phyloP scores from a whole-genome alignment of 352 stramenopile genomes.

The Pythium myriotylum region DNA sequence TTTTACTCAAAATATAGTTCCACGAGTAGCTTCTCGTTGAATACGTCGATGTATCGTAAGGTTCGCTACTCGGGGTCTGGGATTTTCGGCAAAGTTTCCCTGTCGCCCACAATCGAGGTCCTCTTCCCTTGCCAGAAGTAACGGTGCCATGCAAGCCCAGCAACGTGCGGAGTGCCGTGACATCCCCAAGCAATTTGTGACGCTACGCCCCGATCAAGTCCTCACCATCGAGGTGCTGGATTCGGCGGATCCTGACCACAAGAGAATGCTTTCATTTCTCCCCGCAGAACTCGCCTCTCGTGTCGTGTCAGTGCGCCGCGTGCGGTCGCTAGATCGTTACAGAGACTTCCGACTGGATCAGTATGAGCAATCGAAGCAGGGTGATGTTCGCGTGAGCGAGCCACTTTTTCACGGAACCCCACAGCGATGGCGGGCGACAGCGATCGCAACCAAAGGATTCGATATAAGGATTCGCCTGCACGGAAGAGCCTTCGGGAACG shows the following conservation, averaged over 20 bases:
- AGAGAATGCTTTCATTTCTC: slow-evolving; percentile 1
- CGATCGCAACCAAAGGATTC: slow-evolving; percentile 31
- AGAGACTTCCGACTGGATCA: not conserved
- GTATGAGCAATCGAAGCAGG: not conserved
- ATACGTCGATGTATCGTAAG: too few relatives aligned
- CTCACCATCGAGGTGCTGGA: not conserved
- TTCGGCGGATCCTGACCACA: slow-evolving; percentile 1
- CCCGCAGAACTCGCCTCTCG: not conserved
- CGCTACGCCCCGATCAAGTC: too few relatives aligned
- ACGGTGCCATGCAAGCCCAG: too few relatives aligned
- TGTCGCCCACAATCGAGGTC: not conserved
- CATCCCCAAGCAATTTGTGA: too few relatives aligned
- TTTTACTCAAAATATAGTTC: too few relatives aligned
- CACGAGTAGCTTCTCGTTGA: too few relatives aligned
- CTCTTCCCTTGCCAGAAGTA: not conserved
- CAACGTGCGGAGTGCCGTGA: too few relatives aligned
- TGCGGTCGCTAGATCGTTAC: not conserved
- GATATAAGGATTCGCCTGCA: slow-evolving; percentile 17
- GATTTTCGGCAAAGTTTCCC: too few relatives aligned
- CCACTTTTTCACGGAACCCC: slow-evolving; percentile 32
- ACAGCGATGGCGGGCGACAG: slow-evolving; percentile 28
- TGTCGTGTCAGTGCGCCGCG: slow-evolving; percentile 6
- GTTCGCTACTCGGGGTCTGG: too few relatives aligned
- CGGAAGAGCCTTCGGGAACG: slow-evolving; percentile 19
- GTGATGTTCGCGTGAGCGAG: not conserved